Base-by-base conservation (phyloP, 495 filamentous ascomycete species). In the Xylaria cubensis region DNA sequence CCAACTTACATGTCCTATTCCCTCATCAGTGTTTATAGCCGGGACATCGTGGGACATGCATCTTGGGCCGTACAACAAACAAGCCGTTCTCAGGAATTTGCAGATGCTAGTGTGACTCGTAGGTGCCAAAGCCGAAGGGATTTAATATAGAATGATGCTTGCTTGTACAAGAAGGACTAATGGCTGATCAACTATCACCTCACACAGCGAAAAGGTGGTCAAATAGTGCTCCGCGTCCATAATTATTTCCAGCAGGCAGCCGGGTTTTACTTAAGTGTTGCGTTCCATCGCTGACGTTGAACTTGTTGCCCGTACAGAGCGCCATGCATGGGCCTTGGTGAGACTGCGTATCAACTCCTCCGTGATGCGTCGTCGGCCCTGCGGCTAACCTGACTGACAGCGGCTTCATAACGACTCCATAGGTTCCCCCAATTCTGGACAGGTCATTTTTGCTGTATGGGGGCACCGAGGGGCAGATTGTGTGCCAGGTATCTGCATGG, bases 281-380 rank as follows among this genome's bases (percentile, higher is more conserved):
- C 65, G 65, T 67, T 56, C 64, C 64, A 67, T 56, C 32, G 65
- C 65, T 67, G 65, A 67, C 65, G 50, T 67, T 56, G 65, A 66
- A n/a, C n/a, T 8, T 66, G 64, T 53, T 53, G 51, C 64, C 64
- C 44, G 48, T 36, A 39, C 39, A 56, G 50, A 67, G n/a, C 3
- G n/a, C 44, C 42, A 67, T 67, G 65, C 65, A 67, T 67, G 50
- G 65, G 46, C 61, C 61, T 56, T 71, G 59, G 44, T 53, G 50
- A 63, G 71, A 71, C 66, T n/a, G 41, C 64, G 65, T 64, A 70
- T 44, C 67, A 67, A 64, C 63, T 64, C 50, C 51, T 59, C 65
- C 55, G 67, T 67, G 64, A 69, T 46, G 46, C 65, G 44, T 61
- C 65, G 65, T 42, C 72, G 21, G 61, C 62, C 15, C 61, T 69